A percentile compares a stretch with the other conserved stretches of the same genome.
phyloP scores from a whole-genome alignment of 1,284 basidiomycete species.

The Moesziomyces globuligerus region DNA sequence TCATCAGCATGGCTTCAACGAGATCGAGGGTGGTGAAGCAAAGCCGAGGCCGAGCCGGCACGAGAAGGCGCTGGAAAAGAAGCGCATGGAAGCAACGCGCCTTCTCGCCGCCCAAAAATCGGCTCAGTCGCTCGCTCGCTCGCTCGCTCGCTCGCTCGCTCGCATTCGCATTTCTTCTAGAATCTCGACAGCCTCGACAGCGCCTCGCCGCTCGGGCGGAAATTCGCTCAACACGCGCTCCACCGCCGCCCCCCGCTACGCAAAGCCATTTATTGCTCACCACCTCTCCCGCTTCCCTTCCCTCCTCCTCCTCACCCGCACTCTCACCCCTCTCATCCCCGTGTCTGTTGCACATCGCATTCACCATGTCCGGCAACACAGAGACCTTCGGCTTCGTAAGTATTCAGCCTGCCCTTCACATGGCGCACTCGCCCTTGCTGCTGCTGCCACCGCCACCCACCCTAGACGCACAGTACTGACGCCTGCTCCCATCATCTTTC shows the following conservation, averaged over 20 bases:
- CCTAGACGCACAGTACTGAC: conserved; percentile 11
- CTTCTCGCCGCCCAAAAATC: too few species aligned
- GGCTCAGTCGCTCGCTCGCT: too few species aligned
- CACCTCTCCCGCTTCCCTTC: not conserved
- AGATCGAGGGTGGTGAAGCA: too few species aligned
- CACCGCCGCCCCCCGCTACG: conserved; percentile 1
- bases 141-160: not conserved
- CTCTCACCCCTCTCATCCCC: conserved; percentile 6
- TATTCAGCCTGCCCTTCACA: too few species aligned
- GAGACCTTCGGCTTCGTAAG: conserved; percentile 66
- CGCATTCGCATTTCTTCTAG: conserved; percentile 2
- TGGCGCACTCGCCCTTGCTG: not conserved
- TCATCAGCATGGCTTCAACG: too few species aligned
- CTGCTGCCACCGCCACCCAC: not conserved
- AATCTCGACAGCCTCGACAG: not conserved
- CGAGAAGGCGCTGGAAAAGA: not conserved
- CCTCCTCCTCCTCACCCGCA: conserved; percentile 18
- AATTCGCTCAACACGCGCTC: conserved; percentile 18
- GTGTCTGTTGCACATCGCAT: conserved; percentile 18
- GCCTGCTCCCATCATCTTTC: not conserved
- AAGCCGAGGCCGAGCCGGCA: too few species aligned
- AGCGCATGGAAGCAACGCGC: conserved; percentile 1
- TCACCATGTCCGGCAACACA: conserved; percentile 61
- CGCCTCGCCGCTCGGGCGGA: not conserved
- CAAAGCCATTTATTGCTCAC: conserved; percentile 43